Base-by-base conservation (phyloP, 805 yeast species). In the Lipomyces japonicus region DNA sequence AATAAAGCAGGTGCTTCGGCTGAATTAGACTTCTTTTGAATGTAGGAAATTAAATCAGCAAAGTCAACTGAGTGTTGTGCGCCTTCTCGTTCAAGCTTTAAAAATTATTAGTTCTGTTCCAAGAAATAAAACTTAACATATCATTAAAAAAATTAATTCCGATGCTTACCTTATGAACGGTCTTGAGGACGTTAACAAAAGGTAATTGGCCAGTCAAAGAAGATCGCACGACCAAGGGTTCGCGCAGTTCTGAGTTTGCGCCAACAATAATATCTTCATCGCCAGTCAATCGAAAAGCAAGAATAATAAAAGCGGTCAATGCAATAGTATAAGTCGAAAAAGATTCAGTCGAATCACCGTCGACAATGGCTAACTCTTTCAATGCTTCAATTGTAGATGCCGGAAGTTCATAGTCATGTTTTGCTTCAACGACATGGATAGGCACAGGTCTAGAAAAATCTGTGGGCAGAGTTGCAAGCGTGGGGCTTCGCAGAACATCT, bases 231-330 rank as follows among this genome's bases (percentile, higher is more conserved):
- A 86, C 81, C 57, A 81, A 77, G 24, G 79, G 79, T 44, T 71
- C 69, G 36, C 69, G 62, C 4, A 67, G 67, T 2, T 68, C 59
- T 23, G 76, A 67, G 59, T 83, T 80, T 0, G 89, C 81, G n/a
- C 90, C 89, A 53, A 91, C 71, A n/a, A 84, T 82, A 44, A 93
- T 82, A 62, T 91, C 97, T 58, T 91, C 97, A 65, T 91, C 97
- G 22, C 97, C 97, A 1, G 96, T 84, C 41, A 87, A 72, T 63
- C 97, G 75, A 68, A 78, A 83, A 34, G 87, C 75, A 50, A 91
- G 74, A 0, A 84, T 79, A 22, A 84, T 79, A 69, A 82, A 86
- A 0, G 78, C 78, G 16, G 95, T 72, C 54, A 87, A 72, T 0
- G 82, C 81, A 14, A 77, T 67, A 7, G 65, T 46, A 5, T n/a